Evolutionary conservation across 306 rosid genomes (phyloP).

Genomic region (Citrullus amarus): DNA sequence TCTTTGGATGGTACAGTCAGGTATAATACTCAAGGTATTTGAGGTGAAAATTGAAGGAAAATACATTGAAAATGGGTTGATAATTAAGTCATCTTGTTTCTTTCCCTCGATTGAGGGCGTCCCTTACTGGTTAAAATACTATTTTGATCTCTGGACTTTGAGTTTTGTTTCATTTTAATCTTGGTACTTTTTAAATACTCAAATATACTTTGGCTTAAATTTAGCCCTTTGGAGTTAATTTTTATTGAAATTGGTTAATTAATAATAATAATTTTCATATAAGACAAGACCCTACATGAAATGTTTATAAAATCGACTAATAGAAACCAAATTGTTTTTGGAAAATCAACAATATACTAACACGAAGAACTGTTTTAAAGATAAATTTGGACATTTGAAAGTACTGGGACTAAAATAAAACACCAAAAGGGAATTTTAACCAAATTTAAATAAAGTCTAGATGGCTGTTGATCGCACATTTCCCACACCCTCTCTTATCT

Average conservation of each 20-base stretch:
- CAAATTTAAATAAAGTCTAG: background rate
- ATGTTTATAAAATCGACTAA: no score
- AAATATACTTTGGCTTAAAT: background rate
- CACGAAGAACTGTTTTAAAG: background rate
- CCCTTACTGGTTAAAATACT: background rate
- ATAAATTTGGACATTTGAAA: background rate
- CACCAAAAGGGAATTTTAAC: background rate
- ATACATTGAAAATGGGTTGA: background rate
- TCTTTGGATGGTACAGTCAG: conserved; percentile 94
- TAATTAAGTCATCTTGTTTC: background rate
- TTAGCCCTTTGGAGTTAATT: no score
- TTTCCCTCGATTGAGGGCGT: background rate
- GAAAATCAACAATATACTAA: background rate
- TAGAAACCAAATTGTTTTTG: no score
- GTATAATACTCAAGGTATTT: conserved; percentile 20
- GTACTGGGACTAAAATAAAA: background rate
- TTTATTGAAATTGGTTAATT: no score
- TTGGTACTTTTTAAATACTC: background rate
- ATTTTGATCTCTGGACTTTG: background rate
- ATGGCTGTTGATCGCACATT: background rate
- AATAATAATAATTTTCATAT: no score
- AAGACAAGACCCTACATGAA: no score
- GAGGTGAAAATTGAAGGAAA: background rate
- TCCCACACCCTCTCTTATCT: background rate
- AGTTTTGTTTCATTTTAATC: background rate